Evolutionary conservation across 169 alveolate species (phyloP).

Genomic region (Plasmodium vivax): DNA sequence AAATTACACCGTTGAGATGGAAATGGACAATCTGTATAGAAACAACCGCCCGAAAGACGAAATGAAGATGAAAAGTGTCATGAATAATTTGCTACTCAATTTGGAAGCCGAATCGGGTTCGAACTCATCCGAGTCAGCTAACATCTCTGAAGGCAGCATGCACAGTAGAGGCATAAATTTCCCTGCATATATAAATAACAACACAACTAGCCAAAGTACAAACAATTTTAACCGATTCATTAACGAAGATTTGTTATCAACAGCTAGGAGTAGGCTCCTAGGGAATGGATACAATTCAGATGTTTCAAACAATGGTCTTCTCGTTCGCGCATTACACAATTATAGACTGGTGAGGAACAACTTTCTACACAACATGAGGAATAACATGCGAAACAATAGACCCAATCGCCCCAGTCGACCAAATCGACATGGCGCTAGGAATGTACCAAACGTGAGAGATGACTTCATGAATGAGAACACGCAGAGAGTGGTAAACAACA

Average conservation of each 20-base stretch:
- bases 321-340: conserved; percentile 19
- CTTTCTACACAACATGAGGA: neutral
- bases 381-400: neutral
- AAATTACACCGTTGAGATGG: conserved; percentile 70
- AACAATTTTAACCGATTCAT: neutral
- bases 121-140: neutral
- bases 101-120: conserved; percentile 17
- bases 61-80: neutral
- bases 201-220: neutral
- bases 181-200: conserved; percentile 1
- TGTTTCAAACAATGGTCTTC: neutral
- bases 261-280: neutral
- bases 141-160: neutral
- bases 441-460: neutral
- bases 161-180: neutral
- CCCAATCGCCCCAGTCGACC: neutral
- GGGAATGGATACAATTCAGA: conserved; percentile 27
- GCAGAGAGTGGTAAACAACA: neutral
- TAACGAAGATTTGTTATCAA: neutral
- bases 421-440: neutral
- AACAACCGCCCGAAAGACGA: neutral
- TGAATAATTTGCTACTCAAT: conserved; percentile 3
- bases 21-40: neutral
- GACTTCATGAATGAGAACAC: neutral
- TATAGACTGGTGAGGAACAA: conserved; percentile 36